Base-by-base conservation (phyloP, 2,329 filamentous ascomycete genomes). In the Hyphodiscus sp. region DNA sequence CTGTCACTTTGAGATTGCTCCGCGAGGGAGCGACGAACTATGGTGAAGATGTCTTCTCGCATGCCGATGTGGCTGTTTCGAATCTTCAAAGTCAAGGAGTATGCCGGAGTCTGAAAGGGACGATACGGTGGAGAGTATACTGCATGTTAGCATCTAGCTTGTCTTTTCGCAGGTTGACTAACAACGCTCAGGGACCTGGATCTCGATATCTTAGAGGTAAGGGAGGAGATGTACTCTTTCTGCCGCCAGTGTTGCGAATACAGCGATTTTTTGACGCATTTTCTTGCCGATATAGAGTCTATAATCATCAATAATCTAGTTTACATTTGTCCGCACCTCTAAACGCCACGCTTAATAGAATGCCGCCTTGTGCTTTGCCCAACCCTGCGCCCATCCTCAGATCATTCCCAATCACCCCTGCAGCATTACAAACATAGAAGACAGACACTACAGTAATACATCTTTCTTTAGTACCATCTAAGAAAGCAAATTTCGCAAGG, bases 401-500 rank as follows among this genome's bases (percentile, higher is more conserved):
- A 49, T 19, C n/a, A 49, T 42, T 6, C 29, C 30, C 47, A 8
- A 3, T 26, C 10, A 49, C 20, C n/a, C 47, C 20, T 45, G 20
- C 43, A 45, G 43, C 43, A 45, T 20, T 7, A 15, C 13, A 3
- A 20, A 45, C 23, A 49, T 23, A 45, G 38, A 41, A 20, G 38
- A 41, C 30, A 45, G 16, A 41, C n/a, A 26, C 50, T 20, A 45
- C 46, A 19, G n/a, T 13, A 23, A 20, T 54, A 47, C 30, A 47
- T 20, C 29, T 15, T 26, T 26, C 23, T 26, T 26, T 26, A 8
- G 23, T 8, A 45, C 15, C 16, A 33, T n/a, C 72, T 70, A 89
- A 47, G 82, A 86, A 51, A 91, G 76, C 47, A 91, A 70, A 63
- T 91, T 91, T 62, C 84, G 81, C 57, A 91, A 69, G 10, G 87